Conservation (phyloP, 441 rosid genomes). For the Syzygium malaccense region DNA sequence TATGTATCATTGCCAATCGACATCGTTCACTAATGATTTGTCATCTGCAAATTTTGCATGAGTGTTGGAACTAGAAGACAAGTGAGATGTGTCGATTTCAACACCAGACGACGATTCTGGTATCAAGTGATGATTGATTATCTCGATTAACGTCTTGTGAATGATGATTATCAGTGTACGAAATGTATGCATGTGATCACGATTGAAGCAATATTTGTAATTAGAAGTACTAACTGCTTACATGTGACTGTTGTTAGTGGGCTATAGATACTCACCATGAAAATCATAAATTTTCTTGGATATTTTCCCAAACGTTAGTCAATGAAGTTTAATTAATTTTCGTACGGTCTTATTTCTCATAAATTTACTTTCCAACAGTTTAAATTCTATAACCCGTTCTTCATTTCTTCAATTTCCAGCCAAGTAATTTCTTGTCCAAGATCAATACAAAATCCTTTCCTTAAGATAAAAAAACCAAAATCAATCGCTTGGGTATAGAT, state of each 20-base stretch:
- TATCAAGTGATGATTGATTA: no score
- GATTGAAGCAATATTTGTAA: not conserved
- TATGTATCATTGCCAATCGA: no score
- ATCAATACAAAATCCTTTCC: not conserved
- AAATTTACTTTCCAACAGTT: not conserved
- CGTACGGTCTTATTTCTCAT: rapidly evolving
- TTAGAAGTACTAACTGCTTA: not conserved
- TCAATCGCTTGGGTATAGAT: not conserved
- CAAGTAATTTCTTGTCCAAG: no score
- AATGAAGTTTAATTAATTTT: not conserved
- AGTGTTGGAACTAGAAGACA: not conserved
- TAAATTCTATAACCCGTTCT: not conserved
- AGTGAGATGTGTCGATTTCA: not conserved
- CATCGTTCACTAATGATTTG: not conserved
- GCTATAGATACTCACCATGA: not conserved
- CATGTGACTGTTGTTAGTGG: not conserved
- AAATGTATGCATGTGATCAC: no score
- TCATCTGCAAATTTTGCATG: not conserved
- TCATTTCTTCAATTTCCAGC: not conserved
- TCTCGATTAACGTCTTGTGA: no score
- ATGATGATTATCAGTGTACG: no score
- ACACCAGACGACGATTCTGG: not conserved
- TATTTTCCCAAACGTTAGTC: not conserved
- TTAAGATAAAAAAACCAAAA: no score
- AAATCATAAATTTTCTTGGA: not conserved